Percentiles rank a stretch among this genome's conserved stretches.
phyloP scores from a whole-genome alignment of 768 basidiomycete species.

The Harrya chromipes region DNA sequence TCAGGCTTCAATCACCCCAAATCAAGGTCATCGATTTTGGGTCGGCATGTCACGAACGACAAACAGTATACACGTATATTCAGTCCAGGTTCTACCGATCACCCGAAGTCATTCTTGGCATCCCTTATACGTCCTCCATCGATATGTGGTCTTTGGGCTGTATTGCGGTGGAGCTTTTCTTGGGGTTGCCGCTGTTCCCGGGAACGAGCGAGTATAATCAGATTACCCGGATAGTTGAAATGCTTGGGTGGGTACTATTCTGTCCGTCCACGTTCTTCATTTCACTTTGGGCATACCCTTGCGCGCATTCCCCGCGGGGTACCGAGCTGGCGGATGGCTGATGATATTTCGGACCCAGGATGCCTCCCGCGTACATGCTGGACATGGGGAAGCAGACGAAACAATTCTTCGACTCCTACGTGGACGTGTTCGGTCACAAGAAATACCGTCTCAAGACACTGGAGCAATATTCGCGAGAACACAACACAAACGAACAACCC shows the following conservation, averaged over 20 bases:
- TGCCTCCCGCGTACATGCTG: slow-evolving; percentile 90
- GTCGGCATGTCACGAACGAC: slow-evolving; percentile 96
- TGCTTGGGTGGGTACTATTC: slow-evolving; percentile 78
- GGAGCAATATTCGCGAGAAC: slow-evolving; percentile 95
- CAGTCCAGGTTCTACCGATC: slow-evolving; percentile 98
- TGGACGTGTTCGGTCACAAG: slow-evolving; percentile 75
- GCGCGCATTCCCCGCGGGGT: neutral
- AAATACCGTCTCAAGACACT: slow-evolving; percentile 86
- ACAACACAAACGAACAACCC: slow-evolving; percentile 93
- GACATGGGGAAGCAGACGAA: slow-evolving; percentile 93
- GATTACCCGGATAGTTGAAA: slow-evolving; percentile 92
- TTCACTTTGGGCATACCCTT: neutral
- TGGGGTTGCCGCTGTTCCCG: slow-evolving; percentile 94
- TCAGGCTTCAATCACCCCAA: slow-evolving; percentile 90
- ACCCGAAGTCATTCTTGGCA: slow-evolving; percentile 92
- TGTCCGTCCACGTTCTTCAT: neutral
- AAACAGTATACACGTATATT: slow-evolving; percentile 99
- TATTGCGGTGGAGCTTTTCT: slow-evolving; percentile 96
- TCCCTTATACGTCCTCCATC: slow-evolving; percentile 92
- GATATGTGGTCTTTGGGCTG: slow-evolving; percentile 99
- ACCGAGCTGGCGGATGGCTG: neutral
- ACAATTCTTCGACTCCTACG: slow-evolving; percentile 86
- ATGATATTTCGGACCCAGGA: slow-evolving; percentile 40
- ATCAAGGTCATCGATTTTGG: slow-evolving; percentile 99
- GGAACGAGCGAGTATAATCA: slow-evolving; percentile 99